Conservation (phyloP, 805 yeast species). For the Soucietia sequanensis region DNA sequence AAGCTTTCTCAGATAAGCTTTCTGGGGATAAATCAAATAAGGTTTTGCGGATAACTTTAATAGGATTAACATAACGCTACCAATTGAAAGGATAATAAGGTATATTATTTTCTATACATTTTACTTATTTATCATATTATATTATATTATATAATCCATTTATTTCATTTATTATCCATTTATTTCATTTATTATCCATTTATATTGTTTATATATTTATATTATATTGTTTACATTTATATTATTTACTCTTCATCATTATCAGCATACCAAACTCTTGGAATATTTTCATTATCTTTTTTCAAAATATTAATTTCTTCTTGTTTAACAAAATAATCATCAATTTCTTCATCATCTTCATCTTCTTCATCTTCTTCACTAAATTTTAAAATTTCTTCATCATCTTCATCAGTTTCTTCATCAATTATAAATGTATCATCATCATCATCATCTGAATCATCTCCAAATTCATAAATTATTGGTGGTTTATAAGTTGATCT, state of each 20-base stretch:
- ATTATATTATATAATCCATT: too few relatives aligned
- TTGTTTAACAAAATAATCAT: too few relatives aligned
- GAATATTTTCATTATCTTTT: not conserved
- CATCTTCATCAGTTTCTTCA: slow-evolving; percentile 8
- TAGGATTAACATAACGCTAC: too few relatives aligned
- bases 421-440: slow-evolving; percentile 4
- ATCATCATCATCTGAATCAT: slow-evolving; percentile 1
- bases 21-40: too few relatives aligned
- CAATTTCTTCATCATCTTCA: not conserved
- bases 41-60: too few relatives aligned
- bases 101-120: too few relatives aligned
- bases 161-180: too few relatives aligned
- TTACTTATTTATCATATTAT: too few relatives aligned
- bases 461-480: slow-evolving; percentile 2
- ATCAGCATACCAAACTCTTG: slow-evolving; percentile 1
- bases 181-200: too few relatives aligned
- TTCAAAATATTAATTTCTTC: not conserved
- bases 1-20: too few relatives aligned
- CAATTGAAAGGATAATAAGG: too few relatives aligned
- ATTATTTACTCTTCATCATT: not conserved
- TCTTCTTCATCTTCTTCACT: slow-evolving; percentile 6
- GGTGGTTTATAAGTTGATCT: too few relatives aligned
- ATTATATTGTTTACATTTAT: not conserved
- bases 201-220: not conserved
- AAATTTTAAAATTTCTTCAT: slow-evolving; percentile 7